These are phyloP conservation scores for Sphaerostilbella broomeana DNA, from an alignment of 2,329 filamentous ascomycete species.

Conservation along the genomic window DNA sequence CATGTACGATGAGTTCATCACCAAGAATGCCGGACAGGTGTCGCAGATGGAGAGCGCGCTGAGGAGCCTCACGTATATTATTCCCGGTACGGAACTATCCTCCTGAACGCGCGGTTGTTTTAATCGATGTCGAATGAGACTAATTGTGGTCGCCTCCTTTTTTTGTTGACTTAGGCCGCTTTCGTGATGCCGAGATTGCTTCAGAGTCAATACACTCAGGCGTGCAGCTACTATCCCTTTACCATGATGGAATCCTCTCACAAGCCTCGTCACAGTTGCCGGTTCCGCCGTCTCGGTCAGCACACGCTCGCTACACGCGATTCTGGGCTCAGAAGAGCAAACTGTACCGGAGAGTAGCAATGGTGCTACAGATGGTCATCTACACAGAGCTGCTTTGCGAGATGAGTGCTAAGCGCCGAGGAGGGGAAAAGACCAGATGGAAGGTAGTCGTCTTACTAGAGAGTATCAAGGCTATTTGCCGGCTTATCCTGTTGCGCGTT, in stretches of 20 bases:
- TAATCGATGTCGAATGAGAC: too few relatives aligned
- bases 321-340: conserved; percentile 58
- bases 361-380: conserved; percentile 80
- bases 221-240: conserved; percentile 83
- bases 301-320: conserved; percentile 59
- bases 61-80: conserved; percentile 89
- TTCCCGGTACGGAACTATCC: conserved; percentile 75
- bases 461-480: conserved; percentile 76
- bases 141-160: background rate
- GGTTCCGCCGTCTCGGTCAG: conserved; percentile 46
- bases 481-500: conserved; percentile 70
- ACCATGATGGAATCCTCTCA: conserved; percentile 82
- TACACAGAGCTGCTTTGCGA: conserved; percentile 97
- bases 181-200: conserved; percentile 87
- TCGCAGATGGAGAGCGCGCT: conserved; percentile 92
- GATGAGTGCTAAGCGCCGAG: conserved; percentile 85
- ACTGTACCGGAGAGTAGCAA: conserved; percentile 74
- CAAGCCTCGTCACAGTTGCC: conserved; percentile 54
- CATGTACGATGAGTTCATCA: conserved; percentile 84
- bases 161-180: conserved; percentile 57
- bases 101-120: too few relatives aligned
- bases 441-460: conserved; percentile 80
- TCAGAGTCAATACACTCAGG: conserved; percentile 87
- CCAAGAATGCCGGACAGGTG: conserved; percentile 88
- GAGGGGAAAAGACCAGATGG: conserved; percentile 76